Evolutionary conservation across 2,329 filamentous ascomycete species (phyloP), one percentile per base, ranked within the genome.

Genomic region (Zymoseptoria ardabiliae): DNA sequence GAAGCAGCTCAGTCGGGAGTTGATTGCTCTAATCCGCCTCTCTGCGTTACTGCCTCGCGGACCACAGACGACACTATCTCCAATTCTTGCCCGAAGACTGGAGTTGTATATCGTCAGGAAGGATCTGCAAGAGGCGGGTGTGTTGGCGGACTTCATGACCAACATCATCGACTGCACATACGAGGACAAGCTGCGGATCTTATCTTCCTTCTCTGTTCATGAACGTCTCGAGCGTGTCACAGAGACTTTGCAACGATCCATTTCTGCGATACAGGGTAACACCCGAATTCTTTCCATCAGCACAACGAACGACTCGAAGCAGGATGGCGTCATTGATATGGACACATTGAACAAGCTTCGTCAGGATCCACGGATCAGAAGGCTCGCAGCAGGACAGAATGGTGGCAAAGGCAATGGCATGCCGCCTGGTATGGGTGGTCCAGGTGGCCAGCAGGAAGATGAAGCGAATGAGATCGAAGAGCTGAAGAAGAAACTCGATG

Each of bases 111-210:
- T 99, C 64, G 82, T 86, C 30, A 86, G 88, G 72, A 95, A 94
- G 71, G 86, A 91, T 60, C 73, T 94, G 55, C 80, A 84, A 50
- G 91, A 97, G 66, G 92, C 92, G 1, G 93, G 93, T 2, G 78
- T 85, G 8, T 81, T 99, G 9, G 93, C 94, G 6, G 94, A 99
- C 73, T 97, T 97, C 72, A 97, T 99, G 91, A 88, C 91, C 48
- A 96, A 96, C 71, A 83, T 97, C 22, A 84, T 96, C 2, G 91
- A 96, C 63, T 87, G 89, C 55, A 88, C 85, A 9, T 89, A 95
- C 64, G 91, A 96, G 73, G 94, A 99, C 71, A 97, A 96, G 74
- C 81, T 99, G 57, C 85, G 89, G 58, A 84, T 99, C 17, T 79
- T 99, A 41, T 85, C 90, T n/a, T 86, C 91, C 0, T 76, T 95